Base-by-base conservation (phyloP, 257 asterid genomes). In the Primulina tabacum region DNA sequence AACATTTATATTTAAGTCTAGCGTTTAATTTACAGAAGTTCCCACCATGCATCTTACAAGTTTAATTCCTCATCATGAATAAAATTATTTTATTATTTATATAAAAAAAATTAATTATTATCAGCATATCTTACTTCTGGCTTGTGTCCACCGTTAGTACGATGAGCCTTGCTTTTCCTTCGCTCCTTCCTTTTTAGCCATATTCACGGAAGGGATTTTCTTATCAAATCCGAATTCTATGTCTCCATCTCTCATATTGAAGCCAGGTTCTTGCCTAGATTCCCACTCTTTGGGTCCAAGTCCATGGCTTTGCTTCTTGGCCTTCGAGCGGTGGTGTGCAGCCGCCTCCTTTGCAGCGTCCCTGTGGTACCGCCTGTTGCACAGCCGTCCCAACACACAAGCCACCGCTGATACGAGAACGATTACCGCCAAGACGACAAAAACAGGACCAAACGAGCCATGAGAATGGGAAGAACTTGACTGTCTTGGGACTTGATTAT, bases 361-460 rank as follows among this genome's bases (percentile, higher is more conserved):
- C 50, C 77, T 78, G 77, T 72, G 73, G 75, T 65, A 70, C 60
- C 87, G 79, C 75, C 73, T 77, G 86, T 85, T 82, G 85, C 92
- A 86, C 20, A 88, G 28, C 62, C 97, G 84, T 5, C 96, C 95
- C 8, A 86, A 71, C 53, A 92, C 85, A 10, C 89, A 84, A 6
- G 96, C 92, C 67, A 86, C 76, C 34, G 85, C 80, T 0, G 91
- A 83, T 3, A 92, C 56, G 24, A 86, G 90, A 0, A 89, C 74
- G 59, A 92, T 90, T 50, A 89, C 82, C 2, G 86, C 97, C 68
- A 89, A 57, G 68, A 92, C 94, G 0, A 77, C 79, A 60, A 92
- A 82, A 61, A 88, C 96, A 0, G 93, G 95, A 40, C 82, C 88
- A 21, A 53, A 89, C 29, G 98, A 92, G 52, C 94, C 98, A 64